Conservation (phyloP, 805 yeast genomes). For the Hanseniaspora valbyensis region DNA sequence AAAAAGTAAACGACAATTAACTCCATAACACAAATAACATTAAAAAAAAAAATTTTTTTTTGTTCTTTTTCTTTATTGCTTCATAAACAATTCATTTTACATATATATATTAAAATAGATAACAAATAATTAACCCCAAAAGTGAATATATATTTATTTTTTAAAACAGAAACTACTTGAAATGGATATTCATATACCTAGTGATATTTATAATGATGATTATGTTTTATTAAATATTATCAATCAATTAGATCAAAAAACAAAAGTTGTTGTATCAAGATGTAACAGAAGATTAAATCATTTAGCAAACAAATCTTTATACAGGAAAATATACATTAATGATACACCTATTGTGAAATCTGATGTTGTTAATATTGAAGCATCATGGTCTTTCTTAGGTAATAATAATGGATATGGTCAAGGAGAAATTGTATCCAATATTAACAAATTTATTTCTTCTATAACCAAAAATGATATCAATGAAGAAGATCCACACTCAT, state of each 20-base stretch:
- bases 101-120: no score
- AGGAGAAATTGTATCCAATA: neutral
- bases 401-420: constrained; percentile 15
- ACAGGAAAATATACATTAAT: constrained; percentile 32
- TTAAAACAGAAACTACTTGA: no score
- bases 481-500: neutral
- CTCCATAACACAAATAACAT: neutral
- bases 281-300: constrained; percentile 26
- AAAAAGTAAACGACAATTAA: neutral
- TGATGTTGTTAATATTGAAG: constrained; percentile 29
- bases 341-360: constrained; percentile 34
- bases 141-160: no score
- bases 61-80: no score
- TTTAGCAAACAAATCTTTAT: constrained; percentile 28
- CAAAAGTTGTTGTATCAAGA: constrained; percentile 25
- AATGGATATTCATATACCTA: neutral
- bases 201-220: constrained; percentile 18
- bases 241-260: constrained; percentile 30
- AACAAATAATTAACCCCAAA: neutral
- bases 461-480: neutral
- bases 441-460: constrained; percentile 12
- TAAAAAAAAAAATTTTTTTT: no score
- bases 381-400: constrained; percentile 32
- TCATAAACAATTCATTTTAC: no score
- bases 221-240: constrained; percentile 27